These are phyloP conservation scores for Lactarius psammicola DNA, from an alignment of 768 basidiomycete genomes.

Conservation along the genomic window DNA sequence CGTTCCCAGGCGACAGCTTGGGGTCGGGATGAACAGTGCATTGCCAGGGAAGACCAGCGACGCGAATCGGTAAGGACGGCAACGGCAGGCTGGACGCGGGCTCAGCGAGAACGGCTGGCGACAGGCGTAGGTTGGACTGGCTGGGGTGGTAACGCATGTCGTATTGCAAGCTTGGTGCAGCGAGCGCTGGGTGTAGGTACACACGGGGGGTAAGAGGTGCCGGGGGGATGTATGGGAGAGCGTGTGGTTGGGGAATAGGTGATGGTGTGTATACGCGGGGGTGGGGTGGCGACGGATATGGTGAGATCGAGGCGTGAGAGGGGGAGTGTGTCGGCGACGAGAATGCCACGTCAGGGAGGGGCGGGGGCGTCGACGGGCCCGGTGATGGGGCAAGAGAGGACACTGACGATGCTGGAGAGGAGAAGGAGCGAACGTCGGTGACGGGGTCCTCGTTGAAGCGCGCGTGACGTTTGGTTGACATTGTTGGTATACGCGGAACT, in stretches of 20 bases:
- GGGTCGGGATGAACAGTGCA: constrained; percentile 2
- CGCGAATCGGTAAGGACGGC: constrained; percentile 1
- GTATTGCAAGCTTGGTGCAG: constrained; percentile 12
- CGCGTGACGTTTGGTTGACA: constrained; percentile 17
- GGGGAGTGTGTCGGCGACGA: constrained; percentile 11
- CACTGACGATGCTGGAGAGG: constrained; percentile 14
- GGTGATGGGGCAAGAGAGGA: constrained; percentile 17
- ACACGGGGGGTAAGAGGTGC: background rate
- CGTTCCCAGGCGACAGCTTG: constrained; percentile 2
- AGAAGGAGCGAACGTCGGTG: constrained; percentile 16
- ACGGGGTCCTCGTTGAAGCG: constrained; percentile 23
- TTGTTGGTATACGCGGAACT: background rate
- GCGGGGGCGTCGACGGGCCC: constrained; percentile 19
- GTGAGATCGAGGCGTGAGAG: background rate
- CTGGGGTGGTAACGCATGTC: constrained; percentile 8
- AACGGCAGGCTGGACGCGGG: constrained; percentile 11
- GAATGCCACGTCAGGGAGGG: constrained; percentile 12
- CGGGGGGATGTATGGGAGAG: constrained; percentile 8
- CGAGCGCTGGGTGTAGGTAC: background rate
- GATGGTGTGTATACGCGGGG: constrained; percentile 12
- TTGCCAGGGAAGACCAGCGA: constrained; percentile 13
- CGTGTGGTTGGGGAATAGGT: constrained; percentile 2
- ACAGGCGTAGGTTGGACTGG: background rate
- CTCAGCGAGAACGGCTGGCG: constrained; percentile 1
- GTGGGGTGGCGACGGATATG: constrained; percentile 10